Percentiles rank a stretch among this genome's conserved stretches.
Evolutionary conservation across 768 basidiomycete species (phyloP).

Genomic region (Calocera cornea): DNA sequence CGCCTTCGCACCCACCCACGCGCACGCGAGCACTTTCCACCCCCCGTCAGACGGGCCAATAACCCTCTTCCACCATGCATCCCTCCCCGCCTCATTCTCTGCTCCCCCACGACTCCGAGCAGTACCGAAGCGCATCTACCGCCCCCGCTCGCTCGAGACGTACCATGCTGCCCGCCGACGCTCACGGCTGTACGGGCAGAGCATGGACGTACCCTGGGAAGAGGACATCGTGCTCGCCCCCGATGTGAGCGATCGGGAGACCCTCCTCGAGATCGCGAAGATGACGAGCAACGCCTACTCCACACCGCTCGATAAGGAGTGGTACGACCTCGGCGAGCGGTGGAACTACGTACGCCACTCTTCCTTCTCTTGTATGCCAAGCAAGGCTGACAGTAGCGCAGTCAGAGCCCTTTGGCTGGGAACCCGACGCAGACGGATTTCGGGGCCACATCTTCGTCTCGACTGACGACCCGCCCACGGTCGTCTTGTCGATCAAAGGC

Average conservation of each 20-base stretch:
- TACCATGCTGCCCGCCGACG: constrained; percentile 8
- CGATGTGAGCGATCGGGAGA: constrained; percentile 55
- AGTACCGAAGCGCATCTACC: constrained; percentile 9
- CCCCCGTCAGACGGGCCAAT: constrained; percentile 2
- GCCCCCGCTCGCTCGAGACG: constrained; percentile 1
- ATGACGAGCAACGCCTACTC: constrained; percentile 81
- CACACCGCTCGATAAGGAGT: constrained; percentile 37
- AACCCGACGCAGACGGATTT: constrained; percentile 75
- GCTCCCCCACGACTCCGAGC: background rate
- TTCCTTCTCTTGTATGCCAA: constrained; percentile 4
- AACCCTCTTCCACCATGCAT: constrained; percentile 17
- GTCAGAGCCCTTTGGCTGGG: constrained; percentile 78
- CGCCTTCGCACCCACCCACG: constrained; percentile 20
- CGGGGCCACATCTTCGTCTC: constrained; percentile 87
- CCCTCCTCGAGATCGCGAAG: constrained; percentile 65
- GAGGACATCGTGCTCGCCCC: constrained; percentile 52
- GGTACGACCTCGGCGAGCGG: constrained; percentile 55
- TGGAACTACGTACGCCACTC: constrained; percentile 38
- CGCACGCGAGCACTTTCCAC: constrained; percentile 17
- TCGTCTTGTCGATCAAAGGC: constrained; percentile 85
- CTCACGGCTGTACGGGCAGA: constrained; percentile 5
- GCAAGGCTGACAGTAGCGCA: no score
- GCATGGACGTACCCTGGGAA: constrained; percentile 36
- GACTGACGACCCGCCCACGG: constrained; percentile 59
- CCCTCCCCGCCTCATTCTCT: background rate